Evolutionary conservation across 1,284 basidiomycete species (phyloP), one percentile per base, ranked within the genome.

Genomic region (Mrakiaceae sp.): DNA sequence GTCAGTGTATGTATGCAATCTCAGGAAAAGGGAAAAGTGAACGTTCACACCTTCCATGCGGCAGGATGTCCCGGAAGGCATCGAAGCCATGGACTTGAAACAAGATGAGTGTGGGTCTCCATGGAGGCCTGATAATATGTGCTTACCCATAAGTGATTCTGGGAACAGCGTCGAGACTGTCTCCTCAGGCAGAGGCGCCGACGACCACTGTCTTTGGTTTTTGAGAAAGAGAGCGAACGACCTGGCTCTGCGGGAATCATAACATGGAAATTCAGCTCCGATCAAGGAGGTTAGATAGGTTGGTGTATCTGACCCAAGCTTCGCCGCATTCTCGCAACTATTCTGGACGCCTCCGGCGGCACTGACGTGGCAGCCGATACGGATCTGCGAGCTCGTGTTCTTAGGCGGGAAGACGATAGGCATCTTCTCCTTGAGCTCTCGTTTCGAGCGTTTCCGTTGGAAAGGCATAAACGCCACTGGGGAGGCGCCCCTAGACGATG

Each of bases 181-280:
- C 9, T 78, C 74, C 4, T 79, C 72, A 8, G 79, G 79, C 2
- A 88, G 78, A 2, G 82, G 75, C 7, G 84, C 82, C 2, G 85
- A 85, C 39, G 76, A 78, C 89, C 90, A 92, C 74, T 86, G 86
- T 51, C 87, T 79, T 69, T 92, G 89, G 0, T 85, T 87, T 75
- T 91, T 92, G 51, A 91, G 76, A 70, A 93, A 94, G 27, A 92
- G 78, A 0, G 87, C 89, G 69, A 93, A 87, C 2, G 88, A 84
- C 67, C 86, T 88, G 4, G 87, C 89, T 1, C 56, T 43, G 43
- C 67, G 60, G 65, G 4, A 56, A 39, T n/a, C 69, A 65, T 60
- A 16, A 56, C 4, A 14, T 27, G 27, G 50, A 27, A 46, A 11
- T 47, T n/a, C 52, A 39, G n/a, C 46, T 11, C 47, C 11, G 44